Conservation (phyloP, 306 rosid genomes). For the Crotalaria pallida region DNA sequence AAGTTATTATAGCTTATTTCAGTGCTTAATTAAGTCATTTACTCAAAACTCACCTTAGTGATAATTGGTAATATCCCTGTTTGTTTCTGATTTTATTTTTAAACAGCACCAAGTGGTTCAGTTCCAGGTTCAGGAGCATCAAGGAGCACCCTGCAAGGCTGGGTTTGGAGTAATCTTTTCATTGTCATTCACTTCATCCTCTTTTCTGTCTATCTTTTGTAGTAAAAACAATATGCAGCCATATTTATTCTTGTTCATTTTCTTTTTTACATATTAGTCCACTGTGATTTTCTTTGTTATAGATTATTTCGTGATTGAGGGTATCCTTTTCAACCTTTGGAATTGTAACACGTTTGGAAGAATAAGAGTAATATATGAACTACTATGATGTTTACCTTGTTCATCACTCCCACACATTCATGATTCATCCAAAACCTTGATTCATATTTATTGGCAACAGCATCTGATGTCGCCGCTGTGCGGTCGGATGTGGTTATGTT, state of each 20-base stretch:
- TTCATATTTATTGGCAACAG: too few relatives aligned
- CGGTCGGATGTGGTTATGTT: too few relatives aligned
- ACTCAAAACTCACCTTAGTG: background rate
- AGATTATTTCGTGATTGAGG: background rate
- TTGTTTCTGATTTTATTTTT: conserved; percentile 9
- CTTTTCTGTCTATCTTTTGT: conserved; percentile 18
- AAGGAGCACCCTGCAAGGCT: conserved; percentile 30
- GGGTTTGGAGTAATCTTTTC: conserved; percentile 39
- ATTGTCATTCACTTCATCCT: conserved; percentile 34
- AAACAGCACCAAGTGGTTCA: conserved; percentile 34
- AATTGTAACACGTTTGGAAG: conserved; percentile 6
- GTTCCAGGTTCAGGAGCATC: conserved; percentile 31
- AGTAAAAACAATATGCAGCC: conserved; percentile 9
- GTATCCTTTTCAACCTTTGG: background rate
- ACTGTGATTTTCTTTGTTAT: conserved; percentile 6
- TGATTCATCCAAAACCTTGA: background rate
- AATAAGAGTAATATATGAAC: conserved; percentile 8
- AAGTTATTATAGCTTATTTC: too few relatives aligned
- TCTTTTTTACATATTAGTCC: background rate
- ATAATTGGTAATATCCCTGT: background rate
- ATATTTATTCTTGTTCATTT: background rate
- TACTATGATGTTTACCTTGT: background rate
- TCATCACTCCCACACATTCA: background rate
- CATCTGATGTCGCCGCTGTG: too few relatives aligned
- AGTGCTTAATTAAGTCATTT: too few relatives aligned